Percentiles rank a stretch among this genome's conserved stretches.
Evolutionary conservation across 1,284 basidiomycete species (phyloP).

Genomic region (Lignosus rhinocerotis): DNA sequence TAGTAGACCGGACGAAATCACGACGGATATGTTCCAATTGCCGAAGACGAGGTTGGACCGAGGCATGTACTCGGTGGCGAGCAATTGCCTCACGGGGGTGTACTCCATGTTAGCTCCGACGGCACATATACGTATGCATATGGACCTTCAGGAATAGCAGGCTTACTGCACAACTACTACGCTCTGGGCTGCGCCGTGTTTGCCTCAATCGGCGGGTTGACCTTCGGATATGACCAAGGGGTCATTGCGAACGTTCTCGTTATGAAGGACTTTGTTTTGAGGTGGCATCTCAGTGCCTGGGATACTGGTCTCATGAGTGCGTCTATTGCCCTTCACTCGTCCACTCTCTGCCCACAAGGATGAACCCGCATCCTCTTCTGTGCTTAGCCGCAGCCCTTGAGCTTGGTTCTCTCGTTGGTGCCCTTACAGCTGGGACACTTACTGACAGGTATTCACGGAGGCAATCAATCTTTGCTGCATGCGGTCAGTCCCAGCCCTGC

Average conservation of each 20-base stretch:
- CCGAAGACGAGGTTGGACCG: slow-evolving; percentile 4
- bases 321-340: slow-evolving; percentile 26
- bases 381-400: slow-evolving; percentile 72
- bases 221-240: slow-evolving; percentile 64
- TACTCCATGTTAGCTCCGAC: slow-evolving; percentile 31
- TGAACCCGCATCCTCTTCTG: not conserved
- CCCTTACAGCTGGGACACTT: slow-evolving; percentile 62
- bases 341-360: not conserved
- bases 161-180: slow-evolving; percentile 64
- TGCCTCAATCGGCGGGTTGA: slow-evolving; percentile 75
- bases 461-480: slow-evolving; percentile 65
- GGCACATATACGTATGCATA: slow-evolving; percentile 62
- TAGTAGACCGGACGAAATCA: slow-evolving; percentile 5
- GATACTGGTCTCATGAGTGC: slow-evolving; percentile 76
- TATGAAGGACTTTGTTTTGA: slow-evolving; percentile 70
- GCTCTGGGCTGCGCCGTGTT: slow-evolving; percentile 66
- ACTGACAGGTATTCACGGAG: slow-evolving; percentile 70
- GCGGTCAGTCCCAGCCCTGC: slow-evolving; percentile 44
- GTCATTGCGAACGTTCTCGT: slow-evolving; percentile 78
- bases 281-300: slow-evolving; percentile 69
- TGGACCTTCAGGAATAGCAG: slow-evolving; percentile 62
- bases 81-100: slow-evolving; percentile 29
- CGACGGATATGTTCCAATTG: slow-evolving; percentile 15
- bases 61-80: not conserved
- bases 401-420: slow-evolving; percentile 73